Conservation (phyloP, 139 green algal genomes). For the Gonium pectorale region DNA sequence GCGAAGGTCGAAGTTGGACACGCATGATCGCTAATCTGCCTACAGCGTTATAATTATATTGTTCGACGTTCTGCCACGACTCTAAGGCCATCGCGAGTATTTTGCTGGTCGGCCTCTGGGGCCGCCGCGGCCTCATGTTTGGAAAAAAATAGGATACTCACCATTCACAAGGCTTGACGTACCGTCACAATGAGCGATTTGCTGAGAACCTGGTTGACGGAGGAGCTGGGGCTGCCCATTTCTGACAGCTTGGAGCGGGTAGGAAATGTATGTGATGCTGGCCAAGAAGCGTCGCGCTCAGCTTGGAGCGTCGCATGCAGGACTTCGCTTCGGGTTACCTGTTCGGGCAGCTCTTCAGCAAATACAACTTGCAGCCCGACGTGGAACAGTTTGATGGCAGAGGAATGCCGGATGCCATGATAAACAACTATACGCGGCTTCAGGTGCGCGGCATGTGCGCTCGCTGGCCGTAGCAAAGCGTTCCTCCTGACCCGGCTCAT, state of each 20-base stretch:
- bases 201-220: constrained; percentile 49
- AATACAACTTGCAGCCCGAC: constrained; percentile 78
- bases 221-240: constrained; percentile 40
- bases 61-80: too few relatives aligned
- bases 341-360: constrained; percentile 71
- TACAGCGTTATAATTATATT: too few relatives aligned
- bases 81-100: too few relatives aligned
- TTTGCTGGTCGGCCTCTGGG: neutral
- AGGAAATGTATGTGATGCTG: neutral
- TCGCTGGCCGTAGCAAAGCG: neutral
- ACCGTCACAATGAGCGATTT: constrained; percentile 50
- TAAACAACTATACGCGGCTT: constrained; percentile 83
- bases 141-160: neutral
- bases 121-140: constrained; percentile 9
- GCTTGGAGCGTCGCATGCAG: constrained; percentile 50
- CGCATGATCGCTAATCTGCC: too few relatives aligned
- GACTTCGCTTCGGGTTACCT: constrained; percentile 78
- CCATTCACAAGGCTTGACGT: neutral
- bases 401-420: constrained; percentile 67
- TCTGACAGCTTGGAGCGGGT: constrained; percentile 57
- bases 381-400: constrained; percentile 70
- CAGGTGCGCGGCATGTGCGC: constrained; percentile 59
- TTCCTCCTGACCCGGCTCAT: neutral
- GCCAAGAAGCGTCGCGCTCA: neutral
- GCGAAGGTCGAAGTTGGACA: too few relatives aligned